These are phyloP conservation scores for Daldinia vernicosa DNA, from an alignment of 495 filamentous ascomycete genomes.

Conservation along the genomic window DNA sequence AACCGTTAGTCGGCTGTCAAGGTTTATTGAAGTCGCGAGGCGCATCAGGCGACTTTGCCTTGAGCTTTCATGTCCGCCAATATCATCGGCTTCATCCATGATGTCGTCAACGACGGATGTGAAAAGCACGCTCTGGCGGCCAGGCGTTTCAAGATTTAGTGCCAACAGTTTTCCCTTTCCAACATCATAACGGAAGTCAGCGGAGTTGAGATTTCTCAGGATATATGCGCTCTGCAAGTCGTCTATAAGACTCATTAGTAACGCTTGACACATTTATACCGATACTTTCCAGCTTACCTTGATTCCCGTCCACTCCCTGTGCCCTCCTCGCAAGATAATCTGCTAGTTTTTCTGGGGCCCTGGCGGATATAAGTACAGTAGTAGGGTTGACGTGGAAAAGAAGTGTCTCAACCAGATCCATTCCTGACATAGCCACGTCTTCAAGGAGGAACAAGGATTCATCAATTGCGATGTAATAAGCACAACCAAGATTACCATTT, in stretches of 20 bases:
- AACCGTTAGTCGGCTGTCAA: slow-evolving; percentile 70
- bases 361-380: slow-evolving; percentile 75
- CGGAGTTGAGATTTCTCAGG: slow-evolving; percentile 73
- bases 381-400: slow-evolving; percentile 83
- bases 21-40: slow-evolving; percentile 76
- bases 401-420: slow-evolving; percentile 78
- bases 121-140: slow-evolving; percentile 64
- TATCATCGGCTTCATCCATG: slow-evolving; percentile 56
- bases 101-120: slow-evolving; percentile 60
- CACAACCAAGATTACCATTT: slow-evolving; percentile 75
- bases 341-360: slow-evolving; percentile 69
- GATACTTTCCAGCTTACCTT: slow-evolving; percentile 37
- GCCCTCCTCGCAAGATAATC: slow-evolving; percentile 55
- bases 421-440: slow-evolving; percentile 75
- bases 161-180: slow-evolving; percentile 73
- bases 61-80: slow-evolving; percentile 40
- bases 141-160: slow-evolving; percentile 60
- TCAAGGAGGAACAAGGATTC: slow-evolving; percentile 81
- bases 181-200: slow-evolving; percentile 79
- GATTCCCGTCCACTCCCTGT: slow-evolving; percentile 49
- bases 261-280: neutral
- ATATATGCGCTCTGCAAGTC: slow-evolving; percentile 66
- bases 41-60: slow-evolving; percentile 74
- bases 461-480: slow-evolving; percentile 81
- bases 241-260: slow-evolving; percentile 40